These are phyloP conservation scores for Cercospora zeina DNA, from an alignment of 2,329 filamentous ascomycete genomes.

Conservation along the genomic window DNA sequence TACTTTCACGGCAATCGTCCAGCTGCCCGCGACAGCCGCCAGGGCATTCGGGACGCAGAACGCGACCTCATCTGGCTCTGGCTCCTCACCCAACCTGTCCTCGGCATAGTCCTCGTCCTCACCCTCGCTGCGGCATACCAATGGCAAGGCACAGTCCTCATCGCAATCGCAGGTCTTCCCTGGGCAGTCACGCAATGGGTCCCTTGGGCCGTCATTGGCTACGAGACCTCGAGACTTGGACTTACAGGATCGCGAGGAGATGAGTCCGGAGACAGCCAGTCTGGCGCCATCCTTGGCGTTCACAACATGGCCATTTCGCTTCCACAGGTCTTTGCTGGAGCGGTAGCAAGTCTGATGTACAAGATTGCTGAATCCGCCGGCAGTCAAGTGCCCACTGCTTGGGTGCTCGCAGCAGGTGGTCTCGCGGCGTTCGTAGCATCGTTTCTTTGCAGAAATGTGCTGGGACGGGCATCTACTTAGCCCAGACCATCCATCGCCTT, in stretches of 20 bases:
- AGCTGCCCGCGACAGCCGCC: neutral
- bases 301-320: conserved; percentile 31
- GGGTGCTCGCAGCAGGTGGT: conserved; percentile 27
- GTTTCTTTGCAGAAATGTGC: conserved; percentile 20
- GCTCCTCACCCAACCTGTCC: conserved; percentile 25
- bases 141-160: conserved; percentile 30
- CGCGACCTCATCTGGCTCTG: conserved; percentile 26
- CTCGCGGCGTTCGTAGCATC: conserved; percentile 28
- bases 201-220: conserved; percentile 26
- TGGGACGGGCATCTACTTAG: neutral
- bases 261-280: conserved; percentile 17
- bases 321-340: conserved; percentile 26
- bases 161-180: conserved; percentile 24
- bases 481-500: neutral
- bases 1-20: neutral
- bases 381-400: conserved; percentile 26
- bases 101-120: conserved; percentile 25
- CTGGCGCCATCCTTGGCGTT: conserved; percentile 28
- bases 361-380: conserved; percentile 25
- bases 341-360: conserved; percentile 24
- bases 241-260: conserved; percentile 14
- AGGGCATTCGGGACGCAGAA: neutral
- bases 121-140: conserved; percentile 25
- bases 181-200: conserved; percentile 32
- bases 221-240: conserved; percentile 24